Conservation (phyloP, 495 filamentous ascomycete species). For the Polyplosphaeria fusca region DNA sequence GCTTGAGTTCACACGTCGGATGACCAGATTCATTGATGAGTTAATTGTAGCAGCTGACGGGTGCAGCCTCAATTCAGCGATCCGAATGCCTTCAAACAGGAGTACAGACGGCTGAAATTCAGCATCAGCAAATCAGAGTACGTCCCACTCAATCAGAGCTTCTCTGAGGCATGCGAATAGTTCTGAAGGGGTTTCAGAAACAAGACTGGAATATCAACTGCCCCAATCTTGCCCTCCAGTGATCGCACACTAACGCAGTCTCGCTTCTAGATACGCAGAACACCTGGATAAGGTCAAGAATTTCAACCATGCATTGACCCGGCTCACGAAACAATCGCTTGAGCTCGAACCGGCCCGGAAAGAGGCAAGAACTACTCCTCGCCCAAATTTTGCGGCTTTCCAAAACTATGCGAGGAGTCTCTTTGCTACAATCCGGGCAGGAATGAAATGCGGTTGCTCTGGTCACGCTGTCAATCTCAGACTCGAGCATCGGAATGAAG, state of each 20-base stretch:
- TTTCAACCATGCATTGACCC: slow-evolving; percentile 31
- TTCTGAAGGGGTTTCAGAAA: no score
- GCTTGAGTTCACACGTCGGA: no score
- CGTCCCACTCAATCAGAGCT: no score
- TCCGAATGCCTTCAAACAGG: slow-evolving; percentile 11
- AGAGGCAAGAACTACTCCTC: neutral
- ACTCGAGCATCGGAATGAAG: slow-evolving; percentile 9
- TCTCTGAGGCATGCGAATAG: no score
- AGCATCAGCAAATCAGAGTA: slow-evolving; percentile 13
- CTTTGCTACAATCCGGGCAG: neutral
- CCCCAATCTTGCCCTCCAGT: no score
- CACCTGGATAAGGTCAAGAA: slow-evolving; percentile 17
- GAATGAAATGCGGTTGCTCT: slow-evolving; percentile 8
- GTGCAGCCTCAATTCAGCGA: slow-evolving; percentile 13
- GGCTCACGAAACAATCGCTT: slow-evolving; percentile 14
- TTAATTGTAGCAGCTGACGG: no score
- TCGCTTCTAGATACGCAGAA: no score
- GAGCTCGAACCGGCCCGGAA: slow-evolving; percentile 14
- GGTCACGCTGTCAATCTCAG: slow-evolving; percentile 16
- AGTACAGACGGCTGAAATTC: slow-evolving; percentile 11
- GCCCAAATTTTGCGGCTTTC: slow-evolving; percentile 13
- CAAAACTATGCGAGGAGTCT: slow-evolving; percentile 5
- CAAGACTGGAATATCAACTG: no score
- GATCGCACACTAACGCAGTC: no score
- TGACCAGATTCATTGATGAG: no score